Base-by-base conservation (phyloP, 1,139 yeast genomes). In the Diutina siamensis region DNA sequence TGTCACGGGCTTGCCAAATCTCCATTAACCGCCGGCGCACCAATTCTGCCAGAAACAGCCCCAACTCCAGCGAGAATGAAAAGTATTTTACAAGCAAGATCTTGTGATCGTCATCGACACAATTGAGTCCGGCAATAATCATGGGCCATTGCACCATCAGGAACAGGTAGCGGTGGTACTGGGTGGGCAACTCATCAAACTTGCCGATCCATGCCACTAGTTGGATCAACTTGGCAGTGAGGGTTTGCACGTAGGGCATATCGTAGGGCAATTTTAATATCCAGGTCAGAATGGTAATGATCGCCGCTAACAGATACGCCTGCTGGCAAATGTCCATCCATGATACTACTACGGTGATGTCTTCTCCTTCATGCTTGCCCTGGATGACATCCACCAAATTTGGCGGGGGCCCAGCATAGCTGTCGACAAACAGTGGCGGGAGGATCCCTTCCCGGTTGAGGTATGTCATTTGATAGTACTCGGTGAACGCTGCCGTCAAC, bases 81-180 rank as follows among this genome's bases (percentile, higher is more conserved):
- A 78, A 72, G 51, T 67, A 76, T 47, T 60, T 67, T 49, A 69
- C 64, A 1, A 78, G 71, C 18, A 71, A 53, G 15, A 55, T 51
- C 52, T 74, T 67, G 40, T 79, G 75, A 2, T 63, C 63, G 20
- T 65, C 65, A 15, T 64, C 61, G 20, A 66, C 59, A 46, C 80
- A 74, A 51, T 76, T 74, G 49, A 72, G 53, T 0, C 87, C 89
- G 0, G 83, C 78, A 2, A 78, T 67, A 46, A 75, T 64, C 60
- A 80, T 73, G 8, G 87, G 81, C 72, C 83, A 76, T 54, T 81
- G 86, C 22, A 82, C 56, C 71, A 74, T 65, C 64, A 74, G 62
- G 38, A 67, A 55, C 13, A 67, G 59, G 47, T 61, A 59, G 34
- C 60, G 61, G 21, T 59, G 54, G 2, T 54, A 51, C 38, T 55